Base-by-base conservation (phyloP, 73 alveolate species). In the Symbiodinium pilosum region DNA sequence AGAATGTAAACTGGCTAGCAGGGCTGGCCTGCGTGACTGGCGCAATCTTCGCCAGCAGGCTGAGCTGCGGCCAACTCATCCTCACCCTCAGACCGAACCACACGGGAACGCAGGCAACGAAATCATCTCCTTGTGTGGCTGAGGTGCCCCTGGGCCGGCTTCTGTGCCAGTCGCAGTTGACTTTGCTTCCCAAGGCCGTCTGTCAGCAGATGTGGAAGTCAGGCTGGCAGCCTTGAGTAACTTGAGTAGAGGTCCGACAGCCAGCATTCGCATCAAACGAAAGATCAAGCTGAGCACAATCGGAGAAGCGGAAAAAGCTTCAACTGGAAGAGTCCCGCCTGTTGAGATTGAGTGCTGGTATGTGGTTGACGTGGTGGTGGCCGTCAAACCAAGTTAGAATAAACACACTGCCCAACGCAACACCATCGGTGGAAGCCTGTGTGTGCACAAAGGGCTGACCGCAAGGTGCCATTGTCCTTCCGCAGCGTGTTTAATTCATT, bases 301-400 rank as follows among this genome's bases (percentile, higher is more conserved):
- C 28, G n/a, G 71, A 69, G n/a, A 34, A 44, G 40, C 24, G 41
- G 83, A 36, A n/a, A 14, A 43, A 14, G 30, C 43, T 38, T 87
- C 94, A 26, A 87, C 94, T 1, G 94, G 94, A 26, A 87, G 94
- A n/a, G 85, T 38, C 20, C 94, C 94, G 18, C 94, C 94, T 85
- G 42, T 32, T 20, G 14, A n/a, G n/a, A n/a, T n/a, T n/a, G n/a
- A n/a, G n/a, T n/a, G n/a, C n/a, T n/a, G n/a, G n/a, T n/a, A n/a
- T n/a, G n/a, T n/a, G n/a, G n/a, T n/a, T n/a, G n/a, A n/a, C n/a
- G 69, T 14, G 43, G 40, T 21, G 18, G 40, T 1, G 84, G 16
- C 18, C 24, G 44, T 32, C 86, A 34, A 28, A 34, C 7, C 59
- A 47, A 47, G 6, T 14, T 47, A 47, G 21, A 47, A 6, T 14